Evolutionary conservation across 495 filamentous ascomycete genomes (phyloP).

Genomic region (Penicillium waksmanii): DNA sequence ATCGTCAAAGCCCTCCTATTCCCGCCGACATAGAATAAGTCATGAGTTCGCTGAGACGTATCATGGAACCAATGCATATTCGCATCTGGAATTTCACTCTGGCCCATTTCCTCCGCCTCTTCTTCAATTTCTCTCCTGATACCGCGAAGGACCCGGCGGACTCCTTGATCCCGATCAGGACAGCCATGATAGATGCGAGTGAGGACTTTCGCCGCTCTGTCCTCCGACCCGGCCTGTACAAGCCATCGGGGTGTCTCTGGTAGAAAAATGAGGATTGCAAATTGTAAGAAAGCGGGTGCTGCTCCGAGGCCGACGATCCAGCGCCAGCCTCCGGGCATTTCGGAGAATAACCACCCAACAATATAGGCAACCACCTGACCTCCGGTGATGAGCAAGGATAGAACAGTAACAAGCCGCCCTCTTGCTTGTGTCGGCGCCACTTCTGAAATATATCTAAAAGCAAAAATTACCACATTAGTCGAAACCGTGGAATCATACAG

Average conservation of each 20-base stretch:
- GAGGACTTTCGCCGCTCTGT: slow-evolving; percentile 65
- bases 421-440: slow-evolving; percentile 74
- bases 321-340: slow-evolving; percentile 72
- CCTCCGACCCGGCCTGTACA: slow-evolving; percentile 63
- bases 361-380: slow-evolving; percentile 89
- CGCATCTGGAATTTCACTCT: slow-evolving; percentile 19
- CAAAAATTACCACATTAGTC: background rate
- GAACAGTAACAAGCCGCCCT: slow-evolving; percentile 77
- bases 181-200: slow-evolving; percentile 62
- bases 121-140: slow-evolving; percentile 72
- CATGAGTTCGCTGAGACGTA: slow-evolving; percentile 47
- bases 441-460: slow-evolving; percentile 74
- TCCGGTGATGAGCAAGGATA: slow-evolving; percentile 77
- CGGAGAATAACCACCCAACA: slow-evolving; percentile 67
- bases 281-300: slow-evolving; percentile 73
- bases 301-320: slow-evolving; percentile 91
- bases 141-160: slow-evolving; percentile 59
- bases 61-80: slow-evolving; percentile 35
- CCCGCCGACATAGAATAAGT: slow-evolving; percentile 61
- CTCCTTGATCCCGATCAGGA: slow-evolving; percentile 47
- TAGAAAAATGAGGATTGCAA: slow-evolving; percentile 64
- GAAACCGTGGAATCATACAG: background rate
- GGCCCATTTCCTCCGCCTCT: slow-evolving; percentile 56
- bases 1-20: slow-evolving; percentile 81
- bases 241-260: slow-evolving; percentile 90